Base-by-base conservation (phyloP, 305 asterid species). In the Fraxinus angustifolia region DNA sequence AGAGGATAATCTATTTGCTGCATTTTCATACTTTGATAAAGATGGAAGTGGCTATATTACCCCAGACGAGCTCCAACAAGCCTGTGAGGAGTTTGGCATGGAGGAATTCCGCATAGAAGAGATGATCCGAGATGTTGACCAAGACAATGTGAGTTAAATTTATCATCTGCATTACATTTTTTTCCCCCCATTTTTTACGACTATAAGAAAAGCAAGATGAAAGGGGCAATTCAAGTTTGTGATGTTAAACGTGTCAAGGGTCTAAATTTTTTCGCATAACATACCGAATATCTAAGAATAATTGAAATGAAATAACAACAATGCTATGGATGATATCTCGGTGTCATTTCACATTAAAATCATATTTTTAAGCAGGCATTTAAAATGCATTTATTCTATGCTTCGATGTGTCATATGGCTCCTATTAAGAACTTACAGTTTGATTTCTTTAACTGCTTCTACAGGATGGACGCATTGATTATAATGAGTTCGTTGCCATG, bases 41-140 rank as follows among this genome's bases (percentile, higher is more conserved):
- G 98, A 94, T 76, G 97, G 97, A 45, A 94, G 97, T 76, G 97
- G 97, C 79, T 94, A 91, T 36, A 94, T 93, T 86, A 94, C 97
- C 75, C 88, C 90, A 8, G 97, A 94, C 21, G 98, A 94, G 88
- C 97, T 94, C 82, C 98, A 94, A 86, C 93, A 92, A 23, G 97
- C 97, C 31, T 94, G 97, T 77, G 85, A 86, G 78, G 98, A 94
- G 85, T 93, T 93, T 40, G 96, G 98, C 53, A 86, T 94, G 6
- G 97, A 89, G 67, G 98, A 94, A 84, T 58, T 92, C 65, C 90
- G 90, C 82, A 89, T 94, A 23, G 98, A 94, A 83, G 98, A 94
- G 78, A 93, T 94, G 97, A 91, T 94, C 28, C 91, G 90, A 82
- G 98, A 94, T 81, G 97, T 87, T 40, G 98, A 94, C 84, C 96